Evolutionary conservation across 805 yeast species (phyloP).

Genomic region (Candida maris): DNA sequence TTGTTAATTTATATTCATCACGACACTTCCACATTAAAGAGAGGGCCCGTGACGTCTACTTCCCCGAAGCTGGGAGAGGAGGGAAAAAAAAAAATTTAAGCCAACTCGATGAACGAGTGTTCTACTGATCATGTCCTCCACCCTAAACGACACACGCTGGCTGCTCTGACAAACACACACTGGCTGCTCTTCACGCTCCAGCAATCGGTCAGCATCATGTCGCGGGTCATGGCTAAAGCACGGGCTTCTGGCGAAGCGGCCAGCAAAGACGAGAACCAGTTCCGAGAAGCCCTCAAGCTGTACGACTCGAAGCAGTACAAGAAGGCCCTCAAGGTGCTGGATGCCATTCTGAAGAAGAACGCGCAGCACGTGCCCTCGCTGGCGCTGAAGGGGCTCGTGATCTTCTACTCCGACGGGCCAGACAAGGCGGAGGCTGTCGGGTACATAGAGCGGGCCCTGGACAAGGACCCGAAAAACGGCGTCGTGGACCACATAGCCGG

Average conservation of each 20-base stretch:
- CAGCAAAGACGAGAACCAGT: slow-evolving; percentile 66
- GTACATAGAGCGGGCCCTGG: slow-evolving; percentile 57
- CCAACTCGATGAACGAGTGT: too few relatives aligned
- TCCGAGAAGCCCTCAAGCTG: slow-evolving; percentile 75
- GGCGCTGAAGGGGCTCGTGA: slow-evolving; percentile 77
- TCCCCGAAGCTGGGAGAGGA: too few relatives aligned
- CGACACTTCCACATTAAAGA: too few relatives aligned
- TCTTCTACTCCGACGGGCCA: slow-evolving; percentile 45
- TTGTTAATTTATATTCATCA: too few relatives aligned
- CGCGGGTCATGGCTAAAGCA: slow-evolving; percentile 6
- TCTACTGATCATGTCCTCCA: too few relatives aligned
- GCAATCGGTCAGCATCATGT: slow-evolving; percentile 1
- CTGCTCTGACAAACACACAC: too few relatives aligned
- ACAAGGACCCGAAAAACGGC: slow-evolving; percentile 57
- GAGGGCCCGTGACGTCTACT: too few relatives aligned
- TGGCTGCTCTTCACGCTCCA: background rate
- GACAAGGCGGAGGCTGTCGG: slow-evolving; percentile 61
- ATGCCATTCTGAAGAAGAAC: slow-evolving; percentile 70
- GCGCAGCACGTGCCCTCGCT: slow-evolving; percentile 74
- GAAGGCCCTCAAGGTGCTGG: slow-evolving; percentile 75
- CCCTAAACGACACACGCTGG: too few relatives aligned
- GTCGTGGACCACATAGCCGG: slow-evolving; percentile 85
- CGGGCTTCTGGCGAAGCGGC: slow-evolving; percentile 7
- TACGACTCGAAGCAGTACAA: slow-evolving; percentile 87
- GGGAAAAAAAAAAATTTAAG: too few relatives aligned